Conservation (phyloP, 225 moss, liverwort and hornwort genomes). For the Asterella californica region DNA sequence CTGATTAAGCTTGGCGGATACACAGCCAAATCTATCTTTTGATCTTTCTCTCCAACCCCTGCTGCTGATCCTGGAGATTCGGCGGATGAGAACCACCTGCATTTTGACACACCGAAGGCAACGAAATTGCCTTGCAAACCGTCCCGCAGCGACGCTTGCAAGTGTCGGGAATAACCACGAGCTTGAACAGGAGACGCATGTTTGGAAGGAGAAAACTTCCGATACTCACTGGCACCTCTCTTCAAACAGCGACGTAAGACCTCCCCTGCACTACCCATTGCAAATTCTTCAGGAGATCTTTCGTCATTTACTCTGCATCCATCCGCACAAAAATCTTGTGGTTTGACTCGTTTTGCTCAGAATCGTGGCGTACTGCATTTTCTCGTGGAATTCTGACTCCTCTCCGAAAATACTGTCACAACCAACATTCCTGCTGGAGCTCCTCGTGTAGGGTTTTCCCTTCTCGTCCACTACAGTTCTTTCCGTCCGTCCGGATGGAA, state of each 20-base stretch:
- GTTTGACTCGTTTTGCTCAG: too few relatives aligned
- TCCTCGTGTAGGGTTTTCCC: background rate
- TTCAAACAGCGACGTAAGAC: slow-evolving; percentile 10
- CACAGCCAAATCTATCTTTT: slow-evolving; percentile 58
- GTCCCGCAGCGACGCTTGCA: background rate
- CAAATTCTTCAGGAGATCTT: background rate
- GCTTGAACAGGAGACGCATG: background rate
- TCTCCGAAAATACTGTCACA: background rate
- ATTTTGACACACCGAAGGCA: background rate
- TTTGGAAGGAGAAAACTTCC: background rate
- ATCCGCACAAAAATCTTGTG: background rate
- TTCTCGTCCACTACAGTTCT: too few relatives aligned
- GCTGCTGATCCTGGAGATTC: slow-evolving; percentile 27
- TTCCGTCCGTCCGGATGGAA: background rate
- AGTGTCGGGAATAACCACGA: background rate
- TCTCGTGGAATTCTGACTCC: too few relatives aligned
- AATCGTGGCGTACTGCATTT: too few relatives aligned
- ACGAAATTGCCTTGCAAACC: background rate
- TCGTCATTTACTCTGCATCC: background rate
- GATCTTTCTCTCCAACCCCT: slow-evolving; percentile 48
- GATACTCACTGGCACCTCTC: background rate
- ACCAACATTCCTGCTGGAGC: background rate
- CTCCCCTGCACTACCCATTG: slow-evolving; percentile 4
- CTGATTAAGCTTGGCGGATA: slow-evolving; percentile 70
- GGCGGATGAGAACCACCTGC: slow-evolving; percentile 27